Evolutionary conservation across 1,284 basidiomycete species (phyloP).

Genomic region (Cryptococcus floricola): DNA sequence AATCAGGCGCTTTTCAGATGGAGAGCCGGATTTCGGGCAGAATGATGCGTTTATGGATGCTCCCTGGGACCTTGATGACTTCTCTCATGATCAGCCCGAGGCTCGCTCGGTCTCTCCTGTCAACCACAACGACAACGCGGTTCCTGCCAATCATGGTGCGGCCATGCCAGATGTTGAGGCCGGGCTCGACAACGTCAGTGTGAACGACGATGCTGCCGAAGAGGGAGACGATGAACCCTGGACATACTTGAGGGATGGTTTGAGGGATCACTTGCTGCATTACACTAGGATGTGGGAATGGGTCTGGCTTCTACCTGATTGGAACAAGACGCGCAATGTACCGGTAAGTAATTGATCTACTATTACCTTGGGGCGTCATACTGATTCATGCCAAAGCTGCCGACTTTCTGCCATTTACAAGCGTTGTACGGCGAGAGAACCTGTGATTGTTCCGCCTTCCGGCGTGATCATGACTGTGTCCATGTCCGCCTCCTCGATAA

Average conservation of each 20-base stretch:
- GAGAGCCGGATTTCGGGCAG: neutral
- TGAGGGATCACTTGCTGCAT: neutral
- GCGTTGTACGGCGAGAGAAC: neutral
- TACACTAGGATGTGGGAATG: neutral
- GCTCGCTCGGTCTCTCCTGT: neutral
- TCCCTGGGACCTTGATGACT: neutral
- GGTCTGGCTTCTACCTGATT: neutral
- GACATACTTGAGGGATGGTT: neutral
- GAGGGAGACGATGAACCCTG: neutral
- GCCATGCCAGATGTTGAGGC: neutral
- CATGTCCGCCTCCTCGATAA: too few relatives aligned
- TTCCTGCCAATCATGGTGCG: neutral
- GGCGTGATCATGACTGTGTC: neutral
- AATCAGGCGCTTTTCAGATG: neutral
- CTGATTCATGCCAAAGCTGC: neutral
- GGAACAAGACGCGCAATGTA: neutral
- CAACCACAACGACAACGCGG: neutral
- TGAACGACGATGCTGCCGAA: too few relatives aligned
- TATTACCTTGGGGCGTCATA: neutral
- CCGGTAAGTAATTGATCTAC: neutral
- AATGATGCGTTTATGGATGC: neutral
- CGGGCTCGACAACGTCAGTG: too few relatives aligned
- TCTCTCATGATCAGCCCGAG: neutral
- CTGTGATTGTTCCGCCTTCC: neutral
- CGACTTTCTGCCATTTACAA: neutral